Evolutionary conservation across 2,329 filamentous ascomycete genomes (phyloP).

Genomic region (Falciphora oryzae): DNA sequence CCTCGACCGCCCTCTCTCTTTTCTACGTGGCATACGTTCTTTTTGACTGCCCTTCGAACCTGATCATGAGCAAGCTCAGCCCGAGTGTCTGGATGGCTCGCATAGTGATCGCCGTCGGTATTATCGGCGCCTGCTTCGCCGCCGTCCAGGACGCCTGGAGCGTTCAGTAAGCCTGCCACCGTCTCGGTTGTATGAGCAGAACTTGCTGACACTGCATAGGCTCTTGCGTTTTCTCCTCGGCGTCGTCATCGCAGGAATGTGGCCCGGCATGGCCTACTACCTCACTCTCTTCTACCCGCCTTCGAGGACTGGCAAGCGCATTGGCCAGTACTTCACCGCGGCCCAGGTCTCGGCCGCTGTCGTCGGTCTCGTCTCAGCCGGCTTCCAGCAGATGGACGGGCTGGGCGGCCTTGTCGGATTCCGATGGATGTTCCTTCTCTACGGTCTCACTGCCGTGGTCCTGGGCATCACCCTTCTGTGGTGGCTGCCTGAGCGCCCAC

Average conservation of each 20-base stretch:
- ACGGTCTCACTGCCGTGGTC: conserved; percentile 67
- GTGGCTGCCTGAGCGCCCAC: conserved; percentile 85
- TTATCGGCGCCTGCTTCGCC: conserved; percentile 78
- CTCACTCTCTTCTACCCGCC: conserved; percentile 89
- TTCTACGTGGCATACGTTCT: conserved; percentile 92
- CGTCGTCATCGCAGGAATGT: conserved; percentile 86
- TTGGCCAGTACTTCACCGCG: conserved; percentile 82
- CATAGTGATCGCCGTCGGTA: conserved; percentile 80
- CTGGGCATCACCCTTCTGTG: conserved; percentile 71
- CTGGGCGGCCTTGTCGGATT: conserved; percentile 70
- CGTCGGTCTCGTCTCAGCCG: conserved; percentile 82
- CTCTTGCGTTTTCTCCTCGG: conserved; percentile 81
- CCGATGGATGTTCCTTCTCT: conserved; percentile 90
- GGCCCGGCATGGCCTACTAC: conserved; percentile 93
- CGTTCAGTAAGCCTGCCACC: conserved; percentile 53
- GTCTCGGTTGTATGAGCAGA: conserved; percentile 9
- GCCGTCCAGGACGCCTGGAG: conserved; percentile 80
- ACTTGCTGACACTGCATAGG: conserved; percentile 25
- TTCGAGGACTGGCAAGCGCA: conserved; percentile 77
- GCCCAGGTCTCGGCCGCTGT: conserved; percentile 85
- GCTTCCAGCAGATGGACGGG: conserved; percentile 89
- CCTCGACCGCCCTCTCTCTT: conserved; percentile 76
- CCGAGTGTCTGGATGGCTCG: conserved; percentile 88
- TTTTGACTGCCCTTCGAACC: conserved; percentile 83
- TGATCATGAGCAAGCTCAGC: conserved; percentile 80